Percentiles rank a stretch among this genome's conserved stretches.
These are phyloP conservation scores for Candida ipomoeae DNA, from an alignment of 805 yeast genomes.

Conservation along the genomic window DNA sequence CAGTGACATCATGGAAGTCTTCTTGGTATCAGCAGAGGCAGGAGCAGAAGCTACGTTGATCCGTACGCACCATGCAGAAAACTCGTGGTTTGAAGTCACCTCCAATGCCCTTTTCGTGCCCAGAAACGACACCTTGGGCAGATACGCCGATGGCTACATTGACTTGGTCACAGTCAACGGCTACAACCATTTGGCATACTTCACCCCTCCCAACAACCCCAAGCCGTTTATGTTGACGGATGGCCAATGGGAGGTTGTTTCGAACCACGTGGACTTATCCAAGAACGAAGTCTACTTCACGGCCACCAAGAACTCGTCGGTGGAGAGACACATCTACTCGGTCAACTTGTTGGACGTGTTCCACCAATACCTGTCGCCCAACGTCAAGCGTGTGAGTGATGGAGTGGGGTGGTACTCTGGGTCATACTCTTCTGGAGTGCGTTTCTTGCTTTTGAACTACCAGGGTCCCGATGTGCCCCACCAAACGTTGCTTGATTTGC, in stretches of 20 bases:
- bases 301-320: slow-evolving; percentile 72
- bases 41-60: slow-evolving; percentile 30
- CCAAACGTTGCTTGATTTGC: slow-evolving; percentile 59
- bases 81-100: slow-evolving; percentile 60
- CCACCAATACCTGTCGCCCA: slow-evolving; percentile 28
- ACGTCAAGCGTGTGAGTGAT: slow-evolving; percentile 31
- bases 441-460: slow-evolving; percentile 67
- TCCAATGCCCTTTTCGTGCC: slow-evolving; percentile 34
- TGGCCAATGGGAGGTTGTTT: slow-evolving; percentile 85
- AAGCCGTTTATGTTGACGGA: slow-evolving; percentile 49
- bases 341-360: slow-evolving; percentile 49
- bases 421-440: slow-evolving; percentile 75
- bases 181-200: slow-evolving; percentile 78
- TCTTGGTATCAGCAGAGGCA: slow-evolving; percentile 34
- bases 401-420: slow-evolving; percentile 58
- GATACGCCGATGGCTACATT: slow-evolving; percentile 60
- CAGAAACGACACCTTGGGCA: slow-evolving; percentile 29
- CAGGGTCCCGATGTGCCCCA: slow-evolving; percentile 77
- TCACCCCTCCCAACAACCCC: slow-evolving; percentile 55
- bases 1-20: slow-evolving; percentile 52
- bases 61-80: slow-evolving; percentile 42
- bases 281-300: slow-evolving; percentile 52
- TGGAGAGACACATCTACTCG: slow-evolving; percentile 79
- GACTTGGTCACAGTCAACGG: slow-evolving; percentile 65
- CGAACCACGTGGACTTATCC: slow-evolving; percentile 35